Base-by-base conservation (phyloP, 805 yeast genomes). In the Yarrowia sp. region DNA sequence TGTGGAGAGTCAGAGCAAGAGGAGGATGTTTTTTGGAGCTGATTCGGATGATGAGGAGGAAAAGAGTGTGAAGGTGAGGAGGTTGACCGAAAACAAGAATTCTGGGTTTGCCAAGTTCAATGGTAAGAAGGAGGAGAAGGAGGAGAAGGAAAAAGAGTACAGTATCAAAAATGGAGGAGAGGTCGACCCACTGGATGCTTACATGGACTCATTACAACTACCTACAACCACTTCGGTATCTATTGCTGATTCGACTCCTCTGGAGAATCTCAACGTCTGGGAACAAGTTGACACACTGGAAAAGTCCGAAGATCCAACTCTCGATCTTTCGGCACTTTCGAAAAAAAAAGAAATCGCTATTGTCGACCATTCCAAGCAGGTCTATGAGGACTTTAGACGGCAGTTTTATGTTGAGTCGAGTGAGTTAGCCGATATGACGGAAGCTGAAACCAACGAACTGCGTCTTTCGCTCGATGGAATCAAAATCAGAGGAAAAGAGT, bases 381-480 rank as follows among this genome's bases (percentile, higher is more conserved):
- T 76, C 2, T 80, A 87, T 67, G 81, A 77, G 35, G 82, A 85
- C 0, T 86, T 91, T 69, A 73, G 82, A 15, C 89, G 86, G 72
- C 68, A 75, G 9, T 88, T 92, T 70, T 90, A 89, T 71, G 74
- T 75, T 1, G 90, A 86, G 68, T 83, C 88, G 0, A 80, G 77
- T 3, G 87, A 86, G 43, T 69, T 87, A 4, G 74, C 75, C 8
- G 68, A 73, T 0, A 72, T 88, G 64, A 75, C 85, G 0, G 77
- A 76, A 0, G 84, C 81, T 42, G 92, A 89, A 58, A 85, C 87
- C 1, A 80, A 80, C 1, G 80, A 78, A 7, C 71, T 87, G 7
- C 74, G 95, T 53, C 69, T 80, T 14, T 75, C 76, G 53, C 71
- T 85, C 47, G 92, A 86, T 66, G 87, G 88, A n/a, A 86, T 91